phyloP scores from a whole-genome alignment of 2,329 filamentous ascomycete genomes.

The Pseudogymnoascus verrucosus region DNA sequence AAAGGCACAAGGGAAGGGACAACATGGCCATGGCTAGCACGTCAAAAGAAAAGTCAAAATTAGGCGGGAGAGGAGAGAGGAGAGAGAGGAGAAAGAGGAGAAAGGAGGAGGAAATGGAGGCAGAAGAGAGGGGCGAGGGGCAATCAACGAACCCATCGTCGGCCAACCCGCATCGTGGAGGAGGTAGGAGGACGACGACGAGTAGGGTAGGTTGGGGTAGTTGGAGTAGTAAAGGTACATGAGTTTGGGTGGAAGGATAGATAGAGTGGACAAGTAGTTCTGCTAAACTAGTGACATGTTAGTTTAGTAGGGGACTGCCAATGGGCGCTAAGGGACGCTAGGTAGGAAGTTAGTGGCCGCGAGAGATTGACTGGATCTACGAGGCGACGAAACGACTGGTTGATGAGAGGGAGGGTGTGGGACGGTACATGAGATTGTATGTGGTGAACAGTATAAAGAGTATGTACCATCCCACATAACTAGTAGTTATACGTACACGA shows the following conservation, averaged over 20 bases:
- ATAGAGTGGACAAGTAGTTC: background rate
- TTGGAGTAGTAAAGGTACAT: background rate
- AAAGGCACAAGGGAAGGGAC: background rate
- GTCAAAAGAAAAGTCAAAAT: slow-evolving; percentile 6
- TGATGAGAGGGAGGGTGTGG: background rate
- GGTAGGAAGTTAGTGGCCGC: background rate
- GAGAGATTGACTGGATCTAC: slow-evolving; percentile 8
- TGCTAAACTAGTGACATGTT: background rate
- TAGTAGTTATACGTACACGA: background rate
- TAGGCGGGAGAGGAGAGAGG: background rate
- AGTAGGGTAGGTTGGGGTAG: background rate
- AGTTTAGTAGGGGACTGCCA: background rate
- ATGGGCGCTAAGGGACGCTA: background rate
- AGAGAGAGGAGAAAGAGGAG: background rate
- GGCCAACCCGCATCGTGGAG: slow-evolving; percentile 4
- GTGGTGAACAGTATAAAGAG: background rate
- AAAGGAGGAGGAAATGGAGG: background rate
- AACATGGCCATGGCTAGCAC: background rate
- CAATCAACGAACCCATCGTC: slow-evolving; percentile 1
- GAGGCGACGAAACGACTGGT: background rate
- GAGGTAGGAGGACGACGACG: background rate
- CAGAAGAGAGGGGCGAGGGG: slow-evolving; percentile 3
- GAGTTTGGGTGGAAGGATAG: background rate
- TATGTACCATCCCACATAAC: background rate
- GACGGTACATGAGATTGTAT: background rate